Evolutionary conservation across 2,329 filamentous ascomycete species (phyloP).

Genomic region (Chalara sp.): DNA sequence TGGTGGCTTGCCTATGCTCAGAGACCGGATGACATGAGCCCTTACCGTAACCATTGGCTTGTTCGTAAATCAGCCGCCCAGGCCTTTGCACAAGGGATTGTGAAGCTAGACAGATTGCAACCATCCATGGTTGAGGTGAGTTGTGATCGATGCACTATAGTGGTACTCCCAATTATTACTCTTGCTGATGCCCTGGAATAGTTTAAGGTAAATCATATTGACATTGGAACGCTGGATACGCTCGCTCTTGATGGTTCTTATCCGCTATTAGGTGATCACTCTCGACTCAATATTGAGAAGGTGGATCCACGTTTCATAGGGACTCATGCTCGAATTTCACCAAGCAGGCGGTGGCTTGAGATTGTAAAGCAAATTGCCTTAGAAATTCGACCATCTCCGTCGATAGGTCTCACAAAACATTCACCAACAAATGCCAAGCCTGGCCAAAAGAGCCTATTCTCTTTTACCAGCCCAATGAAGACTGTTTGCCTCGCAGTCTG

Average conservation of each 20-base stretch:
- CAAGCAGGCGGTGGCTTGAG: not conserved
- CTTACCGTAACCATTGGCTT: slow-evolving; percentile 1
- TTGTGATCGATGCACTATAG: not conserved
- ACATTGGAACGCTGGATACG: not conserved
- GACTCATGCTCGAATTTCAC: not conserved
- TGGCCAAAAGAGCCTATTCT: not conserved
- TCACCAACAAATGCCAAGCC: not conserved
- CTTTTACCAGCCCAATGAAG: not conserved
- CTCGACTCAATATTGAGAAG: not conserved
- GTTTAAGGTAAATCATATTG: not conserved
- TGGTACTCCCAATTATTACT: not conserved
- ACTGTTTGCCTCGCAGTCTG: not conserved
- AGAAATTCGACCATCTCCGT: not conserved
- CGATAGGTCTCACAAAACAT: not conserved
- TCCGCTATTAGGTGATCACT: slow-evolving; percentile 1
- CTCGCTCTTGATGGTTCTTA: not conserved
- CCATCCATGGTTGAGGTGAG: slow-evolving; percentile 2
- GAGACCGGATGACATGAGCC: not conserved
- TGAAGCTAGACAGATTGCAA: slow-evolving; percentile 1
- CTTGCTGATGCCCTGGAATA: not conserved
- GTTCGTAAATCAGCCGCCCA: not conserved
- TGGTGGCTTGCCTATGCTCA: slow-evolving; percentile 1
- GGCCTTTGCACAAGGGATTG: not conserved
- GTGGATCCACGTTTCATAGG: not conserved
- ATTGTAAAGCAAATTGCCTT: not conserved